Base-by-base conservation (phyloP, 441 rosid species). In the Lepidium campestre region DNA sequence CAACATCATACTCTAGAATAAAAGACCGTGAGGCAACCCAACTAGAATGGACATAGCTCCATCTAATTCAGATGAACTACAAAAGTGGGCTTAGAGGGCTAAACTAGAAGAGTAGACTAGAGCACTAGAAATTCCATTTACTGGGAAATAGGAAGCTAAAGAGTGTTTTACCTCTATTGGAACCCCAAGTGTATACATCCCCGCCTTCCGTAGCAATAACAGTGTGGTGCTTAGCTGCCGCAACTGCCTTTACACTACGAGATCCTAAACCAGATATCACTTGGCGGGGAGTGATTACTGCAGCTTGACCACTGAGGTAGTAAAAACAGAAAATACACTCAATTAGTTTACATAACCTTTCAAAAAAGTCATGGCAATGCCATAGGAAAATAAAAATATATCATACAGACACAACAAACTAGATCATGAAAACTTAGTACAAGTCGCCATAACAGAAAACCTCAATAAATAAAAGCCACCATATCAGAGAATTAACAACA, bases 171-270 rank as follows among this genome's bases (percentile, higher is more conserved):
- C 99, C 99, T 87, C 99, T 88, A 78, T 91, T 91, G 65, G 98
- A 94, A 73, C 99, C 99, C 98, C 99, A 94, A 11, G 99, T 89
- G 80, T 83, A 86, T 22, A 94, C 95, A 65, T 84, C 94, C 72
- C 99, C 99, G 14, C 85, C 80, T 78, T 91, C 97, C 12, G 93
- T 90, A 68, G 93, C 97, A 80, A 91, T 80, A 71, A 94, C 91
- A 42, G 98, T 86, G 79, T 94, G 99, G 78, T 94, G 99, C 78
- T 94, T 94, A 75, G 99, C 98, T 70, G 99, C 99, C 37, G 97
- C 94, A 80, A 94, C 80, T 67, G 96, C 93, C 80, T 81, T 91
- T 75, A 94, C 98, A 61, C 83, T 81, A 65, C 93, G 93, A 62
- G 86, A 72, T 49, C 98, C 93, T 63, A 94, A 78, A 64, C 99